These are phyloP conservation scores for Geosmithia putterillii DNA, from an alignment of 2,329 filamentous ascomycete species.

Conservation along the genomic window DNA sequence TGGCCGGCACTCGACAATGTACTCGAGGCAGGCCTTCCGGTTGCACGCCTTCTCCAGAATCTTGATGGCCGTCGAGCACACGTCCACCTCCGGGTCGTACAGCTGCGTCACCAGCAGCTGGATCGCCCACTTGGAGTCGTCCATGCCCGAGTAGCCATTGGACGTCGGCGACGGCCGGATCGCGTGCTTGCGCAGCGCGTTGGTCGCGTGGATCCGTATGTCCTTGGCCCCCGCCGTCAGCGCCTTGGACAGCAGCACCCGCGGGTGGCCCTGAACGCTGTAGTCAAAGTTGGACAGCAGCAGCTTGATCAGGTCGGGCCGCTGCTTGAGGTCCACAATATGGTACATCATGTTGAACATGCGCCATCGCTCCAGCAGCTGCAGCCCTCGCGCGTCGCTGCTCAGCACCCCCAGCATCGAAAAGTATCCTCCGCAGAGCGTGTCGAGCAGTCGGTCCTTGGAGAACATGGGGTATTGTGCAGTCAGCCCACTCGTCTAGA, in stretches of 20 bases:
- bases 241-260: constrained; percentile 86
- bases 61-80: constrained; percentile 91
- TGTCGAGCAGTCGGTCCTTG: constrained; percentile 70
- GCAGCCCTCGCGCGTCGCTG: constrained; percentile 67
- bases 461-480: constrained; percentile 86
- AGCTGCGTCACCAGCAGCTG: constrained; percentile 94
- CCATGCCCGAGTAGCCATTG: constrained; percentile 25
- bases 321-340: constrained; percentile 81
- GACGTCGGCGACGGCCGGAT: constrained; percentile 32
- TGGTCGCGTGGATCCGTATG: constrained; percentile 82
- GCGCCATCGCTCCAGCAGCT: constrained; percentile 89
- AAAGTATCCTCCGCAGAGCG: constrained; percentile 86
- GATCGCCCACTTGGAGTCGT: constrained; percentile 89
- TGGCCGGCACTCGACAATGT: constrained; percentile 90
- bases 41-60: constrained; percentile 97
- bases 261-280: constrained; percentile 72
- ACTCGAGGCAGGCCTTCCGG: constrained; percentile 79
- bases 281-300: constrained; percentile 90
- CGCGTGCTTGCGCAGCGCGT: constrained; percentile 76
- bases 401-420: constrained; percentile 82
- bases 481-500: constrained; percentile 56
- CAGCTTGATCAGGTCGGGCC: constrained; percentile 82
- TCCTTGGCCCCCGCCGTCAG: constrained; percentile 85
- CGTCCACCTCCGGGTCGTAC: constrained; percentile 93
- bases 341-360: constrained; percentile 99